Base-by-base conservation (phyloP, 345 rosid species). In the Linum trigynum region DNA sequence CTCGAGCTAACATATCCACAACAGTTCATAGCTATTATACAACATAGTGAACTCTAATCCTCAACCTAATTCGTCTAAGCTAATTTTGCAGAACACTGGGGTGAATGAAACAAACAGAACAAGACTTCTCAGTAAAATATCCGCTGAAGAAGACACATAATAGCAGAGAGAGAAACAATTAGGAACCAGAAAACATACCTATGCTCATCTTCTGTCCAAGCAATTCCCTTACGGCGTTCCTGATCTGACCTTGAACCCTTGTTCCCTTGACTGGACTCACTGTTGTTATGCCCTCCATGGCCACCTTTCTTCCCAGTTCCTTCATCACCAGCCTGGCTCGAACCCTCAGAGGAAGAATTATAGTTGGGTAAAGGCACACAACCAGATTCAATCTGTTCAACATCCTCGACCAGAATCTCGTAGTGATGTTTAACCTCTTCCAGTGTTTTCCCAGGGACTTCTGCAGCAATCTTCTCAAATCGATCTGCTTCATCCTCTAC, bases 141-240 rank as follows among this genome's bases (percentile, higher is more conserved):
- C 32, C 32, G 32, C 32, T 23, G 32, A 23, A 48, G 53, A 48
- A 9, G 11, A 9, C 53, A 48, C 15, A 48, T 48, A 41, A 48
- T 48, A 48, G 53, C 14, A 4, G 10, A 43, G 6, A 43, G 53
- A 12, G 14, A 2, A 5, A 9, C 53, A 48, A 48, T 48, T 48
- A 3, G 14, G 53, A 9, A 48, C 14, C 53, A 48, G 14, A 48
- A 10, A 15, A 15, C 14, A 10, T 48, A 90, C 96, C 94, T 82
- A 83, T 89, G 96, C 55, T 94, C 99, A 51, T 90, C 97, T 79
- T 90, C 99, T 2, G 99, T 86, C 99, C 99, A 94, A 51, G 97
- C 96, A 79, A 87, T 86, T 65, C 99, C 97, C 76, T 90, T 94
- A 17, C 99, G 85, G 3, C 96, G 89, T 75, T 94, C 99, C 80